A percentile compares a stretch with the other conserved stretches of the same genome.
These are phyloP conservation scores for Ogataea kodamae DNA, from an alignment of 805 yeast species.

Conservation along the genomic window DNA sequence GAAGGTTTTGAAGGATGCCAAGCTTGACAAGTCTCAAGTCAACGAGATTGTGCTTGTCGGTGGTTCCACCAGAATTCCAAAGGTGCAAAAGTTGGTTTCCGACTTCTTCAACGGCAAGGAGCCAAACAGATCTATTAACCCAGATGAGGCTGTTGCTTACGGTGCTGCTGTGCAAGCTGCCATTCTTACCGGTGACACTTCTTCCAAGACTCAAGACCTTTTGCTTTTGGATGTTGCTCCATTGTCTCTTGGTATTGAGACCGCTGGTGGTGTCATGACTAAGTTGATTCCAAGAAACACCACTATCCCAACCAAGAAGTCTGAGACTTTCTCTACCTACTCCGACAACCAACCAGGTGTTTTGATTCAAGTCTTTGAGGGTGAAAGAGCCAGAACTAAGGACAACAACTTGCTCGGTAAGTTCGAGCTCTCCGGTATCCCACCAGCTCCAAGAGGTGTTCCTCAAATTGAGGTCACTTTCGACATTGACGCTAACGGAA, in stretches of 20 bases:
- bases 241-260: conserved; percentile 14
- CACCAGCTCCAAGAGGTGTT: conserved; percentile 16
- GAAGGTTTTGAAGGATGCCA: conserved; percentile 61
- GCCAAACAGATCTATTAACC: conserved; percentile 95
- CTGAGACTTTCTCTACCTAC: conserved; percentile 13
- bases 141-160: conserved; percentile 99
- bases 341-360: conserved; percentile 14
- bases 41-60: conserved; percentile 94
- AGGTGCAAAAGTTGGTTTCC: conserved; percentile 90
- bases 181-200: conserved; percentile 36
- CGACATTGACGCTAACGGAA: conserved; percentile 14
- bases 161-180: conserved; percentile 99
- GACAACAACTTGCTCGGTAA: conserved; percentile 15
- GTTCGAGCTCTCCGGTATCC: conserved; percentile 14
- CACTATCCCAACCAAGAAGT: conserved; percentile 13
- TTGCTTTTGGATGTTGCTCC: conserved; percentile 13
- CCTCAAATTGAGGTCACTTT: conserved; percentile 14
- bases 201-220: conserved; percentile 12
- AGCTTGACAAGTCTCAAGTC: conserved; percentile 73
- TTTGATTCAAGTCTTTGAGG: conserved; percentile 11
- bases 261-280: conserved; percentile 15
- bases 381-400: conserved; percentile 14
- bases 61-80: conserved; percentile 98
- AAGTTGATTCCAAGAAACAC: conserved; percentile 14
- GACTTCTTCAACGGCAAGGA: conserved; percentile 97